Evolutionary conservation across 495 filamentous ascomycete species (phyloP), one percentile per base, ranked within the genome.

Genomic region (Hypoxylon rickii): DNA sequence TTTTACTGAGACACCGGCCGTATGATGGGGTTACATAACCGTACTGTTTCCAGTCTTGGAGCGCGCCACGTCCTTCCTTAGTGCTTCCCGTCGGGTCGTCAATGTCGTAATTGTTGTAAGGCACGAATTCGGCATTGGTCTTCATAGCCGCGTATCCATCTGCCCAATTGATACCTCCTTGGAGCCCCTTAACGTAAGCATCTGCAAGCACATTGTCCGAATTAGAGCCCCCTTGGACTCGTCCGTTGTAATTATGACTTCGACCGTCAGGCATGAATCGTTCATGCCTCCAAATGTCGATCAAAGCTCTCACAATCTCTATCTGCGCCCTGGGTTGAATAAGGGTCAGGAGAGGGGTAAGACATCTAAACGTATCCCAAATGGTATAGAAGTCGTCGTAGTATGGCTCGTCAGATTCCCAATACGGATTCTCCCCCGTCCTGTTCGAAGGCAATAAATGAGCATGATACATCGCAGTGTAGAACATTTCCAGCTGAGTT

Each of bases 161-260:
- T n/a, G 74, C 66, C 86, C 86, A 89, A 58, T 89, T 77, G 26
- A 89, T 73, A 7, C 68, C 72, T 0, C 57, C 69, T 29, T 77
- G 73, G 8, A 89, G 79, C 0, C 85, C 84, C 56, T 89, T 89
- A 16, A 89, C 80, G 55, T 86, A 89, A 0, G 86, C 84, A 61
- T 89, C 86, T 3, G 86, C 86, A 20, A 89, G 78, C 13, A 89
- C 75, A 46, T 86, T 88, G 65, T 89, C 86, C 1, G 84, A 80
- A 50, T 89, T 87, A 5, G 81, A 87, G 4, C 86, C 86, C 3
- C 86, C 86, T 62, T 89, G 86, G 0, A 76, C 77, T 10, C 78
- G 72, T 24, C 86, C 86, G 49, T 88, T 89, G 65, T 76, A 86
- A 63, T 88, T 86, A 16, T 77, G 82, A 2, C 80, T 83, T 38